Conservation (phyloP, 129 eudicot genomes). For the Chrysanthemum seticuspe region DNA sequence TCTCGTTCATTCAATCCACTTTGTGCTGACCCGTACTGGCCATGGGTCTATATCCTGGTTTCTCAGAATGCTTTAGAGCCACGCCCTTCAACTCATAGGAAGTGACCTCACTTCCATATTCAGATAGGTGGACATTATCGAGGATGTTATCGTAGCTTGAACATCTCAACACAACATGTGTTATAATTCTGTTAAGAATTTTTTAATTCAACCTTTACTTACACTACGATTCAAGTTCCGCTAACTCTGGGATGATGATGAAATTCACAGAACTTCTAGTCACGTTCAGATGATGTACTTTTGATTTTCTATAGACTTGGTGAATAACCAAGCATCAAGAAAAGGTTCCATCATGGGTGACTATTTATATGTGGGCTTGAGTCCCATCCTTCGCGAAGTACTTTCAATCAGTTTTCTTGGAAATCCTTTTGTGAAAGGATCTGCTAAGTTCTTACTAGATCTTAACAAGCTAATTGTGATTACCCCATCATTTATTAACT, state of each 20-base stretch:
- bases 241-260: constrained; percentile 1
- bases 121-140: neutral
- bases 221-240: neutral
- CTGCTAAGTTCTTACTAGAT: neutral
- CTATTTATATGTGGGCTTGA: neutral
- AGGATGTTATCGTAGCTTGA: neutral
- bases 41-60: no score
- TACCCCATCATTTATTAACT: neutral
- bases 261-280: neutral
- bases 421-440: neutral
- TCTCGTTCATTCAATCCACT: no score
- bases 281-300: constrained; percentile 1
- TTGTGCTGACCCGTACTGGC: no score
- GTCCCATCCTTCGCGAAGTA: neutral
- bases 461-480: neutral
- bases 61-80: no score
- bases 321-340: neutral
- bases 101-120: neutral
- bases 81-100: no score
- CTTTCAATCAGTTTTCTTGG: neutral
- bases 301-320: neutral
- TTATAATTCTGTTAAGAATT: neutral
- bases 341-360: constrained; percentile 15
- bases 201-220: neutral
- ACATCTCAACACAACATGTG: neutral